Base-by-base conservation (phyloP, 495 filamentous ascomycete genomes). In the Aspergillus nidulans region DNA sequence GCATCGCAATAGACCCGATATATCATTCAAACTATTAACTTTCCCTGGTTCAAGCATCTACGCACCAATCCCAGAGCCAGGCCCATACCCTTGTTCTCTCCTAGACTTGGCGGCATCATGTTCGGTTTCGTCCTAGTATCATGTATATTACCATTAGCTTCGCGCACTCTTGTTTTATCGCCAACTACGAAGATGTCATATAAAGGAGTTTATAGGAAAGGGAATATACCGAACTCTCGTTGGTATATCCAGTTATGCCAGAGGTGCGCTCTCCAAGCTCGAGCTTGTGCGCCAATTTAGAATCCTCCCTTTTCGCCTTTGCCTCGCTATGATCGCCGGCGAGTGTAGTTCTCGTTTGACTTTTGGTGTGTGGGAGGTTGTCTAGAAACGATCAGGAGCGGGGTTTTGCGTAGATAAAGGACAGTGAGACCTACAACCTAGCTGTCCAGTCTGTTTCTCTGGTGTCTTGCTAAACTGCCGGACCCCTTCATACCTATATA, bases 21-120 rank as follows among this genome's bases (percentile, higher is more conserved):
- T 38, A 32, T 41, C 45, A 30, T 56, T 44, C 45, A 57, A 51
- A 41, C 46, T 38, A 24, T 51, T 53, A 53, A 62, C 42, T 58
- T 30, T 19, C 53, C 63, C 48, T 24, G 32, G 40, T 52, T 41
- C 55, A n/a, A 48, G 50, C 15, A 34, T 20, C 58, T 72, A 84
- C 59, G 66, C 84, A 25, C 85, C 85, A 62, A 86, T 72, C 40
- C 69, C 73, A 50, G 75, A 73, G 52, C 78, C 79, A 65, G 67
- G 73, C 41, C 83, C 83, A 77, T 87, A 86, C 49, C 83, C 83
- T 65, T 82, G 78, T 61, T 72, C 71, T 65, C 69, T 74, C 66
- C 84, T 79, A 52, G 63, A 70, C 56, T 73, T 73, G 60, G 69
- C 69, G 51, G 63, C 65, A 56, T 76, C 71, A 44, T 57, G 70